phyloP scores from a whole-genome alignment of 2,329 filamentous ascomycete species.

The Scortechinia acanthostroma region DNA sequence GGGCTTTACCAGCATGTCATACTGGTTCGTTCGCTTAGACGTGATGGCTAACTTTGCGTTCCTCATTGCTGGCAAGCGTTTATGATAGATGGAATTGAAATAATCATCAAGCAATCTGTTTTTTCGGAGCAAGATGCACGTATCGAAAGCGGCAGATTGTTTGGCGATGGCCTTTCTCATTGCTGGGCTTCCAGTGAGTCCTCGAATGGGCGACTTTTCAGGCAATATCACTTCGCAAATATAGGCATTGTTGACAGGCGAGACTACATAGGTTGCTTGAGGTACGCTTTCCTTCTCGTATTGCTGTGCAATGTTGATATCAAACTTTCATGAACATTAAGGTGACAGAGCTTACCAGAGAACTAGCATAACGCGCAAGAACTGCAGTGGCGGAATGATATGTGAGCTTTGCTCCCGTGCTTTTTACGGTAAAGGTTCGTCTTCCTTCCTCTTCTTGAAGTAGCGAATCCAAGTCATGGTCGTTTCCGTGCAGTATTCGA shows the following conservation, averaged over 20 bases:
- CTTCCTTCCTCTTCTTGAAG: slow-evolving; percentile 38
- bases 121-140: slow-evolving; percentile 64
- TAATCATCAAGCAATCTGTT: slow-evolving; percentile 65
- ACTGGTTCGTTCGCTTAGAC: slow-evolving; percentile 66
- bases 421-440: slow-evolving; percentile 49
- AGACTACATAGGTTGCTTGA: slow-evolving; percentile 46
- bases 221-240: slow-evolving; percentile 76
- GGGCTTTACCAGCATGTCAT: slow-evolving; percentile 76
- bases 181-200: slow-evolving; percentile 54
- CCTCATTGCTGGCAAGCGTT: slow-evolving; percentile 63
- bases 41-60: slow-evolving; percentile 80
- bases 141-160: slow-evolving; percentile 80
- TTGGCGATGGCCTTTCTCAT: slow-evolving; percentile 73
- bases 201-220: slow-evolving; percentile 63
- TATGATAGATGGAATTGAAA: slow-evolving; percentile 67
- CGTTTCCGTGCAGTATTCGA: slow-evolving; percentile 55
- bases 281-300: neutral
- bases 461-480: slow-evolving; percentile 46
- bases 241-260: slow-evolving; percentile 47
- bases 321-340: slow-evolving; percentile 25
- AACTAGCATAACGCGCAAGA: slow-evolving; percentile 68
- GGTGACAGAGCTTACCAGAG: slow-evolving; percentile 42
- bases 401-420: slow-evolving; percentile 72
- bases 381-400: slow-evolving; percentile 68
- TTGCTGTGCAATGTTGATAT: neutral